Conservation (phyloP, 2,329 filamentous ascomycete species). For the Fusarium acutatum region DNA sequence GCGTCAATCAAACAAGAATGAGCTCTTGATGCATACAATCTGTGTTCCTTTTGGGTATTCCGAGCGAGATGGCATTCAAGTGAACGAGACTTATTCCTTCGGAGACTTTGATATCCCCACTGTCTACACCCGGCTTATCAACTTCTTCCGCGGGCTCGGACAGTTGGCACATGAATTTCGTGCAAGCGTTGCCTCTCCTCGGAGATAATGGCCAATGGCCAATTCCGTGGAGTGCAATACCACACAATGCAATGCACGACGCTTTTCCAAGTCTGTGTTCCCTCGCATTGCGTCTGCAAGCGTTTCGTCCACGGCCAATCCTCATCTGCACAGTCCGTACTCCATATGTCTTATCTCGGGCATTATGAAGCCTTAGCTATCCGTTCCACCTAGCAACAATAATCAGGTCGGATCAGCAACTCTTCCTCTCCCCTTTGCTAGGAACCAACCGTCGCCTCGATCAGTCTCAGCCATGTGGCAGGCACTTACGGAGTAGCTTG, state of each 20-base stretch:
- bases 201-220: neutral
- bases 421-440: neutral
- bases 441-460: neutral
- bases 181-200: neutral
- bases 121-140: constrained; percentile 1
- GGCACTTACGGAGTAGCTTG: neutral
- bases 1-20: constrained; percentile 11
- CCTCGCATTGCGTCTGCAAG: constrained; percentile 17
- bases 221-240: neutral
- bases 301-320: constrained; percentile 11
- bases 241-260: constrained; percentile 3
- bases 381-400: neutral
- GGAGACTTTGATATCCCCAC: neutral
- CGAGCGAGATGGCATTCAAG: neutral
- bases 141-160: neutral
- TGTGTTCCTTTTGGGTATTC: constrained; percentile 13
- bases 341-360: constrained; percentile 26
- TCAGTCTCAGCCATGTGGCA: constrained; percentile 4
- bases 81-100: neutral
- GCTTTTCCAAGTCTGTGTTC: constrained; percentile 21
- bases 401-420: neutral
- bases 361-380: constrained; percentile 1
- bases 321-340: constrained; percentile 17
- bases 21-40: neutral
- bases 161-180: constrained; percentile 7